A percentile compares a stretch with the other conserved stretches of the same genome.
Evolutionary conservation across 1,139 yeast species (phyloP).

Genomic region (Blastobotrys petasosporus): DNA sequence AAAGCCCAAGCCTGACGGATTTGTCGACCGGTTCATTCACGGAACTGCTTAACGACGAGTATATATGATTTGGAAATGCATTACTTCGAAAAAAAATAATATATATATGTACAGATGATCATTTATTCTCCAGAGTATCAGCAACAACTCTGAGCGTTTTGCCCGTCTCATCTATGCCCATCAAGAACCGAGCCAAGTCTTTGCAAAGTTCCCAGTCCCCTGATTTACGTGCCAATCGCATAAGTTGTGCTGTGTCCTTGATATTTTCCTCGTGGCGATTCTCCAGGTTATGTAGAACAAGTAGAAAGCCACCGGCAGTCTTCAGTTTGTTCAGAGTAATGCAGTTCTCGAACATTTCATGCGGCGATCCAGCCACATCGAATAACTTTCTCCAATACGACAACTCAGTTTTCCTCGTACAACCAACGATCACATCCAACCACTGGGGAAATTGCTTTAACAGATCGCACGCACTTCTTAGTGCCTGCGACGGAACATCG

Average conservation of each 20-base stretch:
- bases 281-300: constrained; percentile 32
- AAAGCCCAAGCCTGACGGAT: constrained; percentile 30
- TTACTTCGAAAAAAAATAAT: not conserved
- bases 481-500: constrained; percentile 14
- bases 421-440: constrained; percentile 48
- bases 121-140: constrained; percentile 13
- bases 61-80: not conserved
- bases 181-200: constrained; percentile 36
- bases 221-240: constrained; percentile 31
- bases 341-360: constrained; percentile 36
- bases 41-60: constrained; percentile 14
- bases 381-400: constrained; percentile 56
- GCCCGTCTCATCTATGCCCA: constrained; percentile 34
- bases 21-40: constrained; percentile 63
- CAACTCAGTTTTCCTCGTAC: constrained; percentile 61
- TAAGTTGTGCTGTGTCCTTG: constrained; percentile 29
- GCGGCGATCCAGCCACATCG: constrained; percentile 36
- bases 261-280: constrained; percentile 16
- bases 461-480: constrained; percentile 25
- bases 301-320: constrained; percentile 39
- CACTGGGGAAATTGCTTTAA: constrained; percentile 34
- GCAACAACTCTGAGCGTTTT: constrained; percentile 16
- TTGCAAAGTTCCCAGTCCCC: constrained; percentile 37
- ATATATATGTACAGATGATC: constrained; percentile 5
- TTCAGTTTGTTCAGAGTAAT: constrained; percentile 32